Percentiles rank a stretch among this genome's conserved stretches.
Evolutionary conservation across 208 protist genomes (phyloP).

Genomic region (Chromosphaera perkinsii): DNA sequence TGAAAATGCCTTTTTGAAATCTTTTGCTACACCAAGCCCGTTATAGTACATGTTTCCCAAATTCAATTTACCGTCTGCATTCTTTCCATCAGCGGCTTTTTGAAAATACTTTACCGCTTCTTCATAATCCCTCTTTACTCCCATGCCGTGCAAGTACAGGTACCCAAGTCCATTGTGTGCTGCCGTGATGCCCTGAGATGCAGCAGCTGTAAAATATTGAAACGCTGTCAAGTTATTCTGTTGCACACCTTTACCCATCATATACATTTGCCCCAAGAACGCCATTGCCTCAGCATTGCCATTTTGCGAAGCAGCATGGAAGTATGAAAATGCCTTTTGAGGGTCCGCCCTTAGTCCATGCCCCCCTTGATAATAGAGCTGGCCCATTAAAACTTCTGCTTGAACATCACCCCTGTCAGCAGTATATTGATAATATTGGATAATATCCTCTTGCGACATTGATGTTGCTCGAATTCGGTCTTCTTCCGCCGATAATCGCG

Average conservation of each 20-base stretch:
- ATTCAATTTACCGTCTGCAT: background rate
- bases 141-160: slow-evolving; percentile 10
- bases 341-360: background rate
- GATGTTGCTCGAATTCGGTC: background rate
- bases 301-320: background rate
- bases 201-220: background rate
- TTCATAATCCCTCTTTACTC: background rate
- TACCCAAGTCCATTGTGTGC: slow-evolving; percentile 1
- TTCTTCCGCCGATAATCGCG: background rate
- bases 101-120: background rate
- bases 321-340: background rate
- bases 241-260: background rate
- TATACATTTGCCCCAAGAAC: background rate
- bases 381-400: background rate
- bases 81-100: background rate
- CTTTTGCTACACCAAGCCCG: background rate
- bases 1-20: slow-evolving; percentile 7
- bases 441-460: slow-evolving; percentile 2
- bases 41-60: background rate
- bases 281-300: slow-evolving; percentile 4
- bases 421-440: slow-evolving; percentile 7
- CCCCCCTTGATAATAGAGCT: slow-evolving; percentile 11
- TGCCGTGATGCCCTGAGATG: background rate
- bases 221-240: background rate
- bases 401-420: background rate